phyloP scores from a whole-genome alignment of 1,284 basidiomycete genomes.

The Apiotrichum akiyoshidainum region DNA sequence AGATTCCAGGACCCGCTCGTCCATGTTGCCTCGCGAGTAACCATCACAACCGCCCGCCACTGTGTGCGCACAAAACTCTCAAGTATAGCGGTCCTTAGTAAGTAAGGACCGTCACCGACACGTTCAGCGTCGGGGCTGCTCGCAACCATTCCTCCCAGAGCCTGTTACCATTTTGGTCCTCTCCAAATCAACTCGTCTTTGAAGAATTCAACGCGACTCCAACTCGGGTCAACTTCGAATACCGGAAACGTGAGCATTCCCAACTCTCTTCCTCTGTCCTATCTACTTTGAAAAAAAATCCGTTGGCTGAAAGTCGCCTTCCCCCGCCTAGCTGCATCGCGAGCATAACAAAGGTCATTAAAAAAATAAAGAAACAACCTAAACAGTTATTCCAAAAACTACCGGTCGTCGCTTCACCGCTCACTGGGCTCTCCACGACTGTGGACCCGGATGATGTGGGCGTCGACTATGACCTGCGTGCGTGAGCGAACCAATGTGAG shows the following conservation, averaged over 20 bases:
- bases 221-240: neutral
- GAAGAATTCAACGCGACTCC: neutral
- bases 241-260: constrained; percentile 6
- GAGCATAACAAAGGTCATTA: constrained; percentile 18
- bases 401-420: constrained; percentile 7
- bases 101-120: no score
- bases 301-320: constrained; percentile 13
- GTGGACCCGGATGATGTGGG: constrained; percentile 14
- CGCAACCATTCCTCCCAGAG: neutral
- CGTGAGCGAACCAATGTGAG: constrained; percentile 23
- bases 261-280: neutral
- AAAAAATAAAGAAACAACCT: neutral
- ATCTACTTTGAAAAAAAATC: no score
- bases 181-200: neutral
- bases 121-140: no score
- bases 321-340: constrained; percentile 31
- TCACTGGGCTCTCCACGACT: constrained; percentile 17
- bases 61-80: neutral
- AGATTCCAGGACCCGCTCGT: constrained; percentile 2
- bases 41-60: neutral
- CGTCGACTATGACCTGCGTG: constrained; percentile 15
- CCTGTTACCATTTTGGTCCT: no score
- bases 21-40: neutral
- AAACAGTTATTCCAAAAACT: neutral
- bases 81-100: neutral